phyloP scores from a whole-genome alignment of 2,329 filamentous ascomycete species.

The Aspergillus intermedius region DNA sequence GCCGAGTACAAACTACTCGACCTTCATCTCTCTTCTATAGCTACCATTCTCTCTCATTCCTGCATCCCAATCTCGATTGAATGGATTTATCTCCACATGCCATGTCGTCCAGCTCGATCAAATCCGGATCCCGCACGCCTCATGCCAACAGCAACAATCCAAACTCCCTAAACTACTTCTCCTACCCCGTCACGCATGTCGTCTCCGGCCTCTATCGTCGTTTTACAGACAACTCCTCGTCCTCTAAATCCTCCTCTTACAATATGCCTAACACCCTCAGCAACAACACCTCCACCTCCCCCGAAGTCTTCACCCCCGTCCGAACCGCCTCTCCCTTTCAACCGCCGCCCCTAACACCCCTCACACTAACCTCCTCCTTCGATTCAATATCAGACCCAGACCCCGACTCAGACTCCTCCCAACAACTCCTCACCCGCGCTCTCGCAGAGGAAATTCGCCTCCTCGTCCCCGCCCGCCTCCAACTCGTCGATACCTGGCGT shows the following conservation, averaged over 20 bases:
- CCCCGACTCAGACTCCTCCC: constrained; percentile 50
- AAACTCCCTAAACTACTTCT: constrained; percentile 36
- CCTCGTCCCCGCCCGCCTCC: constrained; percentile 76
- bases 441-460: constrained; percentile 90
- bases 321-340: constrained; percentile 72
- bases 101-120: constrained; percentile 10
- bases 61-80: not conserved
- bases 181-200: constrained; percentile 47
- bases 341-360: constrained; percentile 69
- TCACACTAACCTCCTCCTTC: not conserved
- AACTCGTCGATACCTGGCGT: constrained; percentile 80
- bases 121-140: constrained; percentile 19
- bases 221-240: constrained; percentile 43
- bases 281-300: constrained; percentile 22
- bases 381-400: constrained; percentile 41
- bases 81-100: not conserved
- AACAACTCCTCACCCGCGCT: constrained; percentile 59
- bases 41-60: not conserved
- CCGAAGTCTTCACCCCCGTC: constrained; percentile 38
- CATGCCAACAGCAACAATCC: constrained; percentile 14
- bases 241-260: constrained; percentile 12
- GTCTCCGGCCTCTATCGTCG: constrained; percentile 62
- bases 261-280: constrained; percentile 12
- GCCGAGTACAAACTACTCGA: too few relatives aligned
- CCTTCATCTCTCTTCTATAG: too few relatives aligned